Percentiles rank a stretch among this genome's conserved stretches.
Conservation (phyloP, 2,329 filamentous ascomycete genomes). For the Paraphaeosphaeria minitans region DNA sequence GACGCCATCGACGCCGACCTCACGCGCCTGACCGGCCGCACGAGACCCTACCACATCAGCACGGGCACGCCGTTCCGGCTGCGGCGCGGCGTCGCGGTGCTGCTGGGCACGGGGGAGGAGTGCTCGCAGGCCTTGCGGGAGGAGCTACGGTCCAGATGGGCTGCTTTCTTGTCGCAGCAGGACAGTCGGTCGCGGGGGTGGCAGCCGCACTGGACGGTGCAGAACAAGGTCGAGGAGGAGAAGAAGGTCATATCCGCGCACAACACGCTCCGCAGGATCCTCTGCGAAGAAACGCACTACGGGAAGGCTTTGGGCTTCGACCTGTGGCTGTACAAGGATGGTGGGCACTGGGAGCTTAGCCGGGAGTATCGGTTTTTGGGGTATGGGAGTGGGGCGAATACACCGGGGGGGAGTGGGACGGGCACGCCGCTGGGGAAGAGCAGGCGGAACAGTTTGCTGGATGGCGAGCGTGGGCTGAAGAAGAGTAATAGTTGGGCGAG, state of each 20-base stretch:
- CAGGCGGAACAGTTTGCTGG: neutral
- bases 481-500: constrained; percentile 3
- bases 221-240: constrained; percentile 55
- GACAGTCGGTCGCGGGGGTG: constrained; percentile 47
- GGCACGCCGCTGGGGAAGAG: neutral
- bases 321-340: constrained; percentile 49
- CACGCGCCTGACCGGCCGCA: constrained; percentile 32
- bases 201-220: constrained; percentile 53
- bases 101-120: constrained; percentile 39
- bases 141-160: constrained; percentile 45
- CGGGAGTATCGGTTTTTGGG: constrained; percentile 43
- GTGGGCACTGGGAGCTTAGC: constrained; percentile 48
- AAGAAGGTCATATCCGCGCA: constrained; percentile 45
- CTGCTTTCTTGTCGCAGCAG: constrained; percentile 49
- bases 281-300: constrained; percentile 38
- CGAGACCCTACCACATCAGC: constrained; percentile 44
- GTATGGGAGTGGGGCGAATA: neutral
- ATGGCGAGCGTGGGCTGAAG: constrained; percentile 3
- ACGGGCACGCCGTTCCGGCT: constrained; percentile 49
- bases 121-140: constrained; percentile 44
- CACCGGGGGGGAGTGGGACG: neutral
- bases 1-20: constrained; percentile 42
- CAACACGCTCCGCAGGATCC: constrained; percentile 36
- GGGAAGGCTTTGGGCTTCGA: constrained; percentile 47
- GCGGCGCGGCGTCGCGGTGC: constrained; percentile 50